A percentile compares a stretch with the other conserved stretches of the same genome.
phyloP scores from a whole-genome alignment of 1,284 basidiomycete species.

The Mycosarcoma mackinlayi region DNA sequence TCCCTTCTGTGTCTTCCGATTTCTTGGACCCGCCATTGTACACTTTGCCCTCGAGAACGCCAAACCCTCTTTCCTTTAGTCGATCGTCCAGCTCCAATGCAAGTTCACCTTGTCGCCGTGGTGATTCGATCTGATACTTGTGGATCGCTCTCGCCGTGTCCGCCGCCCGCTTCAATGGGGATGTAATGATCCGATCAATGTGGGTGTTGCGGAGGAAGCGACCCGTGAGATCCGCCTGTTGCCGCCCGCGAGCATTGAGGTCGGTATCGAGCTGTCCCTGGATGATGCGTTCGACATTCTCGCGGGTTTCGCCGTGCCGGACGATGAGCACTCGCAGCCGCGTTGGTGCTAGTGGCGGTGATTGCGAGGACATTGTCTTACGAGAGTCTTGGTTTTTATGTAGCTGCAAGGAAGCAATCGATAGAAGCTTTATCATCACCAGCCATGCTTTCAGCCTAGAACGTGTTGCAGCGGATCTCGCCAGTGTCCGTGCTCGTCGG shows the following conservation, averaged over 20 bases:
- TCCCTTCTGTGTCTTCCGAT: conserved; percentile 58
- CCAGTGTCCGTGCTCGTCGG: background rate
- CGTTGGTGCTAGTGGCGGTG: conserved; percentile 2
- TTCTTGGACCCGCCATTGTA: conserved; percentile 49
- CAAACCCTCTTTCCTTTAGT: conserved; percentile 62
- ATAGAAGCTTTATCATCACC: background rate
- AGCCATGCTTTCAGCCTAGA: no score
- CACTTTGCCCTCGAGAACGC: conserved; percentile 58
- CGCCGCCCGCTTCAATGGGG: conserved; percentile 55
- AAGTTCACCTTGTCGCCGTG: background rate
- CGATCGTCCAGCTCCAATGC: conserved; percentile 50
- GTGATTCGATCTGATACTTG: conserved; percentile 6
- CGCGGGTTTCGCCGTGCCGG: conserved; percentile 65
- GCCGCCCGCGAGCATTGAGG: conserved; percentile 55
- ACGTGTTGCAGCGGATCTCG: no score
- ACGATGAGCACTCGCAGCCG: conserved; percentile 56
- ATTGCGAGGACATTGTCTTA: background rate
- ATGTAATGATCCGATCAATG: conserved; percentile 59
- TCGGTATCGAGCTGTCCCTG: conserved; percentile 66
- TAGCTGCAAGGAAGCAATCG: background rate
- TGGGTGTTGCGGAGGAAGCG: conserved; percentile 37
- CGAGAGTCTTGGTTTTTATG: background rate
- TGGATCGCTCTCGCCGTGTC: conserved; percentile 43
- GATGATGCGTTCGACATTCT: conserved; percentile 64
- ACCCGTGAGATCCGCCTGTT: conserved; percentile 57